Conservation (phyloP, 345 rosid species). For the Eucalyptus guilfoylei region DNA sequence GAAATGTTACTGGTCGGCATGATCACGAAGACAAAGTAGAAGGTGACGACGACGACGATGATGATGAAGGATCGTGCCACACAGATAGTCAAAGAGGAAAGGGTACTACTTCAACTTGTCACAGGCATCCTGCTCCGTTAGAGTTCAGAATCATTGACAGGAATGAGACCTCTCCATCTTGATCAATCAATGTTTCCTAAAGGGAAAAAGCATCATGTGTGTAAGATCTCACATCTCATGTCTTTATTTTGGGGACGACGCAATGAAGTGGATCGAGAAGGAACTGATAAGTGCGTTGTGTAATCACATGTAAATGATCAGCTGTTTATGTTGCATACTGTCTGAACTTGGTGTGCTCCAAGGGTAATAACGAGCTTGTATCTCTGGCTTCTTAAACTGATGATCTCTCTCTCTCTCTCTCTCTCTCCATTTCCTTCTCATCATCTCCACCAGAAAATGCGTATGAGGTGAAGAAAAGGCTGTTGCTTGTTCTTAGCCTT, state of each 20-base stretch:
- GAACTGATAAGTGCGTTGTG: background rate
- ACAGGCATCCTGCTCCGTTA: background rate
- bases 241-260: background rate
- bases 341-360: background rate
- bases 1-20: background rate
- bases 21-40: constrained; percentile 15
- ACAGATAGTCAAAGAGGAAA: background rate
- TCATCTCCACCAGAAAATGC: background rate
- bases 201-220: background rate
- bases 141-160: constrained; percentile 35
- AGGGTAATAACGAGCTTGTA: background rate
- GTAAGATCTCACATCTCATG: background rate
- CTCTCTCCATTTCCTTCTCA: background rate
- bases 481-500: background rate
- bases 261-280: background rate
- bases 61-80: constrained; percentile 14
- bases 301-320: background rate
- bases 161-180: constrained; percentile 24
- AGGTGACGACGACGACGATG: background rate
- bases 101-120: background rate
- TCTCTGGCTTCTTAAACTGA: background rate
- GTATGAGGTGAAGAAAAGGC: background rate
- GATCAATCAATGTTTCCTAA: background rate
- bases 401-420: background rate
- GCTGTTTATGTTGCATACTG: background rate